Percentiles rank a stretch among this genome's conserved stretches.
Conservation (phyloP, 148 eudicot genomes). For the Cornus kousa region DNA sequence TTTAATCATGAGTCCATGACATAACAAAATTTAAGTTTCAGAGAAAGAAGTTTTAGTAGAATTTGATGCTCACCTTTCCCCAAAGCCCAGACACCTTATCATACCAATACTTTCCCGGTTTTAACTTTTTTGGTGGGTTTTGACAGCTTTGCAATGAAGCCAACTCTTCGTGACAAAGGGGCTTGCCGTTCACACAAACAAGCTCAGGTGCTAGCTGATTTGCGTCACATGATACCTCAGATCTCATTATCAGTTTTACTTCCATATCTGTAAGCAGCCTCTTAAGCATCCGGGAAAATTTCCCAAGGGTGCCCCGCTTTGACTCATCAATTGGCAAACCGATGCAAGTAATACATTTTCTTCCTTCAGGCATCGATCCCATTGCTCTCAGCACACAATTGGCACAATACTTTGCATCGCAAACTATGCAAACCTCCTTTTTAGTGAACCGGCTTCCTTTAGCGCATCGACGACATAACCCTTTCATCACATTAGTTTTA, state of each 20-base stretch:
- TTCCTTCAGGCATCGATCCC: slow-evolving; percentile 98
- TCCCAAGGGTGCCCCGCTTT: slow-evolving; percentile 58
- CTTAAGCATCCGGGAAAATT: slow-evolving; percentile 54
- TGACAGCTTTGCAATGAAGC: slow-evolving; percentile 43
- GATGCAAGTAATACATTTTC: slow-evolving; percentile 77
- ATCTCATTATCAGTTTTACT: slow-evolving; percentile 48
- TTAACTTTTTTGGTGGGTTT: slow-evolving; percentile 67
- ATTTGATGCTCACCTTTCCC: slow-evolving; percentile 68
- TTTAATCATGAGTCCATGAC: neutral
- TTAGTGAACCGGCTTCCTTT: slow-evolving; percentile 54
- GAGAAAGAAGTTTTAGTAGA: neutral
- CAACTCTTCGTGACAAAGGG: slow-evolving; percentile 53
- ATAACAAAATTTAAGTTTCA: neutral
- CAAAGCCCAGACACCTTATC: slow-evolving; percentile 81
- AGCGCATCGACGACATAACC: slow-evolving; percentile 60
- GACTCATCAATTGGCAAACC: slow-evolving; percentile 62
- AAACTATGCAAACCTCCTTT: slow-evolving; percentile 73
- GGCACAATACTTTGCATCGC: slow-evolving; percentile 67
- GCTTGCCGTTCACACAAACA: slow-evolving; percentile 55
- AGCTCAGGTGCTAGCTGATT: slow-evolving; percentile 61
- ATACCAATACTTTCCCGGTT: slow-evolving; percentile 86
- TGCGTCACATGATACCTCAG: slow-evolving; percentile 48
- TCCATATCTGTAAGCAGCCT: slow-evolving; percentile 31
- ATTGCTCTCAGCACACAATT: slow-evolving; percentile 70
- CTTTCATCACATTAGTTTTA: slow-evolving; percentile 42